Conservation (phyloP, 2,329 filamentous ascomycete genomes). For the Trichoderma sp. region DNA sequence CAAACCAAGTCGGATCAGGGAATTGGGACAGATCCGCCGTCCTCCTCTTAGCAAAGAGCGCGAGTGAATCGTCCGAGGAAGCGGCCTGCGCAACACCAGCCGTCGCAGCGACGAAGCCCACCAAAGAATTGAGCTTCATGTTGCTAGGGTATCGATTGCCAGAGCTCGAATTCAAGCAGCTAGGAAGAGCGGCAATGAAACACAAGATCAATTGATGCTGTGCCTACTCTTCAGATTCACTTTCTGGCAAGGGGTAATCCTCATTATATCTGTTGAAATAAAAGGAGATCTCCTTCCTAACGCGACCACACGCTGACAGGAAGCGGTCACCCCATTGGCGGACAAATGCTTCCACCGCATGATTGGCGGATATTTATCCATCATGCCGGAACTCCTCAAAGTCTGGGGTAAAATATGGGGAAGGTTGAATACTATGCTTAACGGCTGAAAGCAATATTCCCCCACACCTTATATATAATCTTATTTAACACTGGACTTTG, state of each 20-base stretch:
- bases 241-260: background rate
- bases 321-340: background rate
- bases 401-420: conserved; percentile 8
- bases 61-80: conserved; percentile 19
- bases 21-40: conserved; percentile 25
- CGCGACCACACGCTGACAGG: background rate
- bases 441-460: background rate
- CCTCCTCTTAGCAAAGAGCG: conserved; percentile 21
- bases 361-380: conserved; percentile 17
- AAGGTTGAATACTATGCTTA: background rate
- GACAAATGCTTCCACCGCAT: conserved; percentile 4
- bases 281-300: conserved; percentile 7
- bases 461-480: background rate
- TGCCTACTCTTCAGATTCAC: background rate
- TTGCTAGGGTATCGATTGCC: background rate
- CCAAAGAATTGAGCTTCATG: conserved; percentile 11
- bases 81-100: background rate
- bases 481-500: background rate
- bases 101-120: background rate
- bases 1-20: conserved; percentile 24
- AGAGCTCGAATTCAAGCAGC: background rate
- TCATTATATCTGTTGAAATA: conserved; percentile 3
- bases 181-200: background rate
- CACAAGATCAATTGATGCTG: background rate
- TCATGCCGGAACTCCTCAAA: background rate